Percentiles rank a stretch among this genome's conserved stretches.
phyloP scores from a whole-genome alignment of 768 basidiomycete genomes.

The Epithele typhae region DNA sequence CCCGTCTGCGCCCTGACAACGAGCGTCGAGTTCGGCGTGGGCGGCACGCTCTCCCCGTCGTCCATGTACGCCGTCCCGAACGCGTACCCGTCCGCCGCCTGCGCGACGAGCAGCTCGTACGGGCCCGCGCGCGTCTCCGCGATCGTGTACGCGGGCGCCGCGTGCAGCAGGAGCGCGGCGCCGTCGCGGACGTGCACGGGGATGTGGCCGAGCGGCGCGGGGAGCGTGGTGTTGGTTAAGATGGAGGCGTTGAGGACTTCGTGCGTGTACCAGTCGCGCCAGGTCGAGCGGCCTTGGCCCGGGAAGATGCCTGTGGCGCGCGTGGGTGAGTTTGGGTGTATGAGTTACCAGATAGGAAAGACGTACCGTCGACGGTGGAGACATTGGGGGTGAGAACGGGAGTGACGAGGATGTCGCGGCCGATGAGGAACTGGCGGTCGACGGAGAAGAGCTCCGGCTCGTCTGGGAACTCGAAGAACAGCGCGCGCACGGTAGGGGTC shows the following conservation, averaged over 20 bases:
- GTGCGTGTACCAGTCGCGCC: conserved; percentile 77
- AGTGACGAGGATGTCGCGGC: conserved; percentile 66
- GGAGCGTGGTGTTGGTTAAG: conserved; percentile 45
- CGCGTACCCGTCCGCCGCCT: conserved; percentile 43
- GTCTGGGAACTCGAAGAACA: conserved; percentile 76
- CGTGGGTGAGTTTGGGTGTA: too few species aligned
- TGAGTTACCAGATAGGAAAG: too few species aligned
- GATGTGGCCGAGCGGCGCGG: conserved; percentile 70
- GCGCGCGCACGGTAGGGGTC: conserved; percentile 67
- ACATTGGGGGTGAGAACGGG: conserved; percentile 70
- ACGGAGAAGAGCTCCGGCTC: conserved; percentile 59
- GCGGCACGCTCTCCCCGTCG: conserved; percentile 61
- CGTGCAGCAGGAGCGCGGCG: conserved; percentile 59
- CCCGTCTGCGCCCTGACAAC: conserved; percentile 36
- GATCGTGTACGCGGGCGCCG: conserved; percentile 61
- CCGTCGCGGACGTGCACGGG: conserved; percentile 71
- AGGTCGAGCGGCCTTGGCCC: conserved; percentile 51
- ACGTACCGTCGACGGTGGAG: conserved; percentile 61
- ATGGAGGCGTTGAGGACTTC: conserved; percentile 41
- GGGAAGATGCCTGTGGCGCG: conserved; percentile 71
- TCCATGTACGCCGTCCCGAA: conserved; percentile 64
- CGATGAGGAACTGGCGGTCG: conserved; percentile 70
- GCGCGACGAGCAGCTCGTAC: conserved; percentile 59
- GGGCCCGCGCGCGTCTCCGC: conserved; percentile 61
- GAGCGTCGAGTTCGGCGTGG: conserved; percentile 48